A percentile compares a stretch with the other conserved stretches of the same genome.
Evolutionary conservation across 2,329 filamentous ascomycete species (phyloP).

Genomic region (Cadophora gregata): DNA sequence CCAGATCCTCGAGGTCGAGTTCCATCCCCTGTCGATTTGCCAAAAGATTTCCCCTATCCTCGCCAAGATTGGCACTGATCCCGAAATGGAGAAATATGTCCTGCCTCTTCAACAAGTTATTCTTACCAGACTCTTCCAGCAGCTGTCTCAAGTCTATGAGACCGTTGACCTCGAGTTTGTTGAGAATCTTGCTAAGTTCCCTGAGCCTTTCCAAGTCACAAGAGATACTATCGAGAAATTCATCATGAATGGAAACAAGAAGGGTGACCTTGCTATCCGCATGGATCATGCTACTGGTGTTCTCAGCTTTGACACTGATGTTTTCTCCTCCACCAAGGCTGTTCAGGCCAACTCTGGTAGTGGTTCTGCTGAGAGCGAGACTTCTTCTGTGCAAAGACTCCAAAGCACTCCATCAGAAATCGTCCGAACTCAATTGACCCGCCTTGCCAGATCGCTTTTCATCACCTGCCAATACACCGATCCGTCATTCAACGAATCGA

Average conservation of each 20-base stretch:
- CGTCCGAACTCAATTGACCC: slow-evolving; percentile 90
- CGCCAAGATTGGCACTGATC: slow-evolving; percentile 87
- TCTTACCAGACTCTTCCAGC: slow-evolving; percentile 96
- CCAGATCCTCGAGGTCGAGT: slow-evolving; percentile 98
- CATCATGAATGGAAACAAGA: slow-evolving; percentile 99
- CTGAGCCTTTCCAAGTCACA: slow-evolving; percentile 92
- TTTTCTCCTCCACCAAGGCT: slow-evolving; percentile 96
- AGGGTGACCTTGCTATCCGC: slow-evolving; percentile 94
- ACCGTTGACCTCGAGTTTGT: slow-evolving; percentile 95
- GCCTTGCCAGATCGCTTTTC: slow-evolving; percentile 88
- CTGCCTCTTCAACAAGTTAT: slow-evolving; percentile 97
- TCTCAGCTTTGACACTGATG: slow-evolving; percentile 95
- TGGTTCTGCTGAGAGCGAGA: slow-evolving; percentile 86
- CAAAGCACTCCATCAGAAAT: slow-evolving; percentile 99
- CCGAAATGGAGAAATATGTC: slow-evolving; percentile 98
- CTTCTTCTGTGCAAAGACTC: slow-evolving; percentile 86
- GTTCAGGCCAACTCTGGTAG: slow-evolving; percentile 82
- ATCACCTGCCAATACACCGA: slow-evolving; percentile 97
- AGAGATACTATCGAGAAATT: slow-evolving; percentile 97
- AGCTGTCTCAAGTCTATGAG: slow-evolving; percentile 98
- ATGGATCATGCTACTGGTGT: slow-evolving; percentile 95
- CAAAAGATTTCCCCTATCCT: slow-evolving; percentile 98
- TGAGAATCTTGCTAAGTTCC: slow-evolving; percentile 91
- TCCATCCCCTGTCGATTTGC: slow-evolving; percentile 98
- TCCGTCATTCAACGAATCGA: slow-evolving; percentile 82